Conservation (phyloP, 1,284 basidiomycete genomes). For the Leccinum subrobustum region DNA sequence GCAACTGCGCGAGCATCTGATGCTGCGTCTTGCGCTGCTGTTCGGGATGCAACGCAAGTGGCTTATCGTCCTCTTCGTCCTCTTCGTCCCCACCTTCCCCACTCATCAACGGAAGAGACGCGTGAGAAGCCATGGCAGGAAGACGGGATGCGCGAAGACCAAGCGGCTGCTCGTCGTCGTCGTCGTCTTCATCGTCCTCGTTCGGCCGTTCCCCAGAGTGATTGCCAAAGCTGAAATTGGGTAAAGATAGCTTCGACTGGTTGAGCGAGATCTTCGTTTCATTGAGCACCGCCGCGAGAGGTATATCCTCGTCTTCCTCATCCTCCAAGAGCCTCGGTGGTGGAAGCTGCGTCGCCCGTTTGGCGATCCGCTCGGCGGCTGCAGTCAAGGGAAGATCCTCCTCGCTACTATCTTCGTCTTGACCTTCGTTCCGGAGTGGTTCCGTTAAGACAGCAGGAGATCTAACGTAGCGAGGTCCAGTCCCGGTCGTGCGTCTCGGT, state of each 20-base stretch:
- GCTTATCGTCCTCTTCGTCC: constrained; percentile 51
- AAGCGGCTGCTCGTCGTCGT: constrained; percentile 64
- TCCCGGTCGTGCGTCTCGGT: constrained; percentile 53
- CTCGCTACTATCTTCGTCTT: constrained; percentile 55
- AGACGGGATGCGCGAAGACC: constrained; percentile 43
- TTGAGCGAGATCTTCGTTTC: constrained; percentile 49
- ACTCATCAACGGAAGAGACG: constrained; percentile 23
- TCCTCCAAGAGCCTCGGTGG: constrained; percentile 17
- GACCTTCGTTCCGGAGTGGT: constrained; percentile 10
- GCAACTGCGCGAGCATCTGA: constrained; percentile 60
- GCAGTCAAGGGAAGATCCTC: constrained; percentile 74
- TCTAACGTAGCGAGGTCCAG: constrained; percentile 46
- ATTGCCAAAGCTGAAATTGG: constrained; percentile 45
- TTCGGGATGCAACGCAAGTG: constrained; percentile 72
- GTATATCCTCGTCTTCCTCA: constrained; percentile 64
- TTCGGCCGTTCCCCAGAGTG: constrained; percentile 25
- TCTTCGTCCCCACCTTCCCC: constrained; percentile 40
- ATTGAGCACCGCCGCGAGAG: constrained; percentile 58
- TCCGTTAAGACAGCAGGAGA: constrained; percentile 18
- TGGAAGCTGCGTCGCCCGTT: constrained; percentile 24
- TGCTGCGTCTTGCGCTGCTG: constrained; percentile 75
- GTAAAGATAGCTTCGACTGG: constrained; percentile 49
- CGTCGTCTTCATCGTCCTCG: constrained; percentile 38
- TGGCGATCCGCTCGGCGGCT: constrained; percentile 41
- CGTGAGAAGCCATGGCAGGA: constrained; percentile 24